These are phyloP conservation scores for Aspergillus novoparasiticus DNA, from an alignment of 2,329 filamentous ascomycete species.

Conservation along the genomic window DNA sequence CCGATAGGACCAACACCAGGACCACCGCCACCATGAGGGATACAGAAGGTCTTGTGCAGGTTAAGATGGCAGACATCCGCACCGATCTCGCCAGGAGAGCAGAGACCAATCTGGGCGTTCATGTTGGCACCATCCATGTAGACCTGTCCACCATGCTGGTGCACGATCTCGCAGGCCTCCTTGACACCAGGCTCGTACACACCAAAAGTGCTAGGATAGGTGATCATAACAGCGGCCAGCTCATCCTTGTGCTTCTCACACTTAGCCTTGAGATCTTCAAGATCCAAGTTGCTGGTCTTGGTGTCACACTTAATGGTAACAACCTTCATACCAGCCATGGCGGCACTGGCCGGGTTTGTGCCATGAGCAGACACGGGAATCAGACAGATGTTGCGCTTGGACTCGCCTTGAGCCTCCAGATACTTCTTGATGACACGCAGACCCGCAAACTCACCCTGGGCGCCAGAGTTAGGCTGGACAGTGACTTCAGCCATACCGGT, in stretches of 20 bases:
- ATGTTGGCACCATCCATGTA: conserved; percentile 99
- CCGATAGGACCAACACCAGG: conserved; percentile 93
- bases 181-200: conserved; percentile 91
- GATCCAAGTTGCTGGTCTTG: conserved; percentile 84
- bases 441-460: conserved; percentile 92
- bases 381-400: conserved; percentile 82
- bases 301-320: conserved; percentile 89
- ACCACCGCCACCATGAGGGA: conserved; percentile 91
- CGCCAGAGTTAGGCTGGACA: conserved; percentile 92
- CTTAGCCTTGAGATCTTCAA: conserved; percentile 82
- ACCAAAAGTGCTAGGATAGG: conserved; percentile 92
- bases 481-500: conserved; percentile 90
- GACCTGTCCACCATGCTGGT: conserved; percentile 85
- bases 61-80: conserved; percentile 97
- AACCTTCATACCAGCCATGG: conserved; percentile 94
- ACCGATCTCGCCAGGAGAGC: conserved; percentile 91
- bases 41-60: conserved; percentile 98
- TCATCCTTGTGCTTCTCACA: conserved; percentile 84
- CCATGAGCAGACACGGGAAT: conserved; percentile 95
- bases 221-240: conserved; percentile 93
- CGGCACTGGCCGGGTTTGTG: conserved; percentile 91
- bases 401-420: conserved; percentile 66
- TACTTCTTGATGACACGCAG: conserved; percentile 86
- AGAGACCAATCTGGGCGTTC: conserved; percentile 96
- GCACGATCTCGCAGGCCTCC: conserved; percentile 81